Evolutionary conservation across 768 basidiomycete species (phyloP).

Genomic region (Mycena filopes): DNA sequence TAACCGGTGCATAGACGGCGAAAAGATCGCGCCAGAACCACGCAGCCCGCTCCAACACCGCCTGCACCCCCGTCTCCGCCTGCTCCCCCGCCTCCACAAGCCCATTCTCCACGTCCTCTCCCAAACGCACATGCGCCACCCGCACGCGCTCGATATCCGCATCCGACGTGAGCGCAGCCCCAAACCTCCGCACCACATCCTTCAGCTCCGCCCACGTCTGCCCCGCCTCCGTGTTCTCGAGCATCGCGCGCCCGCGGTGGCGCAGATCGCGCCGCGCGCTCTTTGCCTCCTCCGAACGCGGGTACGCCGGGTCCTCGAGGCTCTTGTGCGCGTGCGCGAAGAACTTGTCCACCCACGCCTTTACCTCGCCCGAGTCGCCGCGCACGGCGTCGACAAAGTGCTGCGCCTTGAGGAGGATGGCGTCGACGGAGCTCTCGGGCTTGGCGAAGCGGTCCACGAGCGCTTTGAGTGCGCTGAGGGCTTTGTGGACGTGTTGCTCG

Average conservation of each 20-base stretch:
- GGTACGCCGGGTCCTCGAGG: conserved; percentile 63
- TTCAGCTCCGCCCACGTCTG: conserved; percentile 57
- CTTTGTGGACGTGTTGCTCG: conserved; percentile 25
- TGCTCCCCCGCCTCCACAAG: conserved; percentile 46
- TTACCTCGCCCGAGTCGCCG: conserved; percentile 60
- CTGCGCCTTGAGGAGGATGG: conserved; percentile 54
- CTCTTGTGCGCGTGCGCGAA: conserved; percentile 56
- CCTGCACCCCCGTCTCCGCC: conserved; percentile 46
- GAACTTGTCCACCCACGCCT: conserved; percentile 65
- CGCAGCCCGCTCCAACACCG: conserved; percentile 63
- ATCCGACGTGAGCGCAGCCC: conserved; percentile 58
- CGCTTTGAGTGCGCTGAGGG: conserved; percentile 44
- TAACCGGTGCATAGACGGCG: conserved; percentile 74
- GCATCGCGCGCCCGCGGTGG: conserved; percentile 59
- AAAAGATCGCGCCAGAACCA: conserved; percentile 87
- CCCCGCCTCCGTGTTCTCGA: conserved; percentile 66
- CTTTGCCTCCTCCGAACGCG: conserved; percentile 59
- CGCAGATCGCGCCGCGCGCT: conserved; percentile 56
- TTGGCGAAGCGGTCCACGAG: conserved; percentile 64
- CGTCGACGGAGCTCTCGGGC: conserved; percentile 56
- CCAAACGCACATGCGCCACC: conserved; percentile 59
- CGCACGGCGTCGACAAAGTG: conserved; percentile 59
- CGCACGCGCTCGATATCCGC: conserved; percentile 57
- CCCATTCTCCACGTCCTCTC: conserved; percentile 55
- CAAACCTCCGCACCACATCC: conserved; percentile 54